Evolutionary conservation across 768 basidiomycete species (phyloP), one percentile per base, ranked within the genome.

Genomic region (Kwoniella pini): DNA sequence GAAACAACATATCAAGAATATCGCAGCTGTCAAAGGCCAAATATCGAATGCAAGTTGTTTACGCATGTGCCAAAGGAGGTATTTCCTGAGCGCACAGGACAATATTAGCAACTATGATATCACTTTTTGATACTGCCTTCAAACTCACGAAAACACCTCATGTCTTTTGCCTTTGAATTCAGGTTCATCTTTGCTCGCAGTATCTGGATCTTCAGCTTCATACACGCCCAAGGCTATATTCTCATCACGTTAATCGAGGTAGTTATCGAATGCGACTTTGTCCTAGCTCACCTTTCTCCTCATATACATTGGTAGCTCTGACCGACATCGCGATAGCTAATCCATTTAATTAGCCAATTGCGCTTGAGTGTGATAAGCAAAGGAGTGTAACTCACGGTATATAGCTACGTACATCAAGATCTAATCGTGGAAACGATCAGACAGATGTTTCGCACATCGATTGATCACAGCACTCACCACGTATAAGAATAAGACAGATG

Each of bases 241-340:
- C n/a, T n/a, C n/a, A n/a, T n/a, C n/a, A n/a, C n/a, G n/a, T n/a
- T n/a, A n/a, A n/a, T n/a, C n/a, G n/a, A n/a, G n/a, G n/a, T n/a
- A n/a, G n/a, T n/a, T n/a, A n/a, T n/a, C n/a, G n/a, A n/a, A n/a
- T n/a, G n/a, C n/a, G n/a, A n/a, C n/a, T n/a, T 54, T 19, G n/a
- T 11, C 39, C 19, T n/a, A 36, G 33, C 62, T 51, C 21, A 68
- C 69, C 68, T 65, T 61, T 52, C 43, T 77, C 75, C 43, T 77
- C 75, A 57, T 77, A 77, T 19, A 77, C 75, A 45, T 77, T 77
- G 19, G 75, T 77, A 24, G 72, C 67, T 33, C 75, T 57, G n/a
- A 73, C 67, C 0, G 70, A 66, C 63, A 74, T 64, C 24, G 68
- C 71, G 54, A 73, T 68, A 11, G 70, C 68, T 68, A 26, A 38